Percentiles rank a stretch among this genome's conserved stretches.
Conservation (phyloP, 495 filamentous ascomycete genomes). For the Xylaria flabelliformis region DNA sequence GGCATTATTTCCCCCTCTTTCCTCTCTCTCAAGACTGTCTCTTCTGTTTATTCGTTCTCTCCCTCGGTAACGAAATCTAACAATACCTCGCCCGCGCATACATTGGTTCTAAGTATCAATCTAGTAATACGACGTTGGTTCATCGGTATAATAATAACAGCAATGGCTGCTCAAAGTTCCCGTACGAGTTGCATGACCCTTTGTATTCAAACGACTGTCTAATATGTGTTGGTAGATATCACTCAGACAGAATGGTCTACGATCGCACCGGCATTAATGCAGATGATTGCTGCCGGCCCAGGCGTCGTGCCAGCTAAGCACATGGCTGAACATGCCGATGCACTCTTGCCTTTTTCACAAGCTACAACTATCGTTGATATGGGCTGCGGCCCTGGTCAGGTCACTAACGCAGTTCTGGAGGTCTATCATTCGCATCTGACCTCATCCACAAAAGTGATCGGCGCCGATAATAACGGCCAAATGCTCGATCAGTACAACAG, state of each 20-base stretch:
- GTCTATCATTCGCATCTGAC: background rate
- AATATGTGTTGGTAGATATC: background rate
- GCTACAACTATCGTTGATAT: conserved; percentile 1
- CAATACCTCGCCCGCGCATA: too few species aligned
- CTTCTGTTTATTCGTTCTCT: too few species aligned
- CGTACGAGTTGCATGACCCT: too few species aligned
- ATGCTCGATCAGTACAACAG: conserved; percentile 4
- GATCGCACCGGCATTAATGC: background rate
- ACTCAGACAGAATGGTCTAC: background rate
- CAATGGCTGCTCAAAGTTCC: too few species aligned
- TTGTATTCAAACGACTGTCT: too few species aligned
- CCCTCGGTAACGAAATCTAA: too few species aligned
- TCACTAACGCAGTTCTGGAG: background rate
- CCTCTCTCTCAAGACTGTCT: too few species aligned
- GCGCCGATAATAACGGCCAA: background rate
- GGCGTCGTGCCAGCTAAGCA: conserved; percentile 9
- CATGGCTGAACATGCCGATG: background rate
- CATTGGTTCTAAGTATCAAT: too few species aligned
- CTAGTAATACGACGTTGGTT: too few species aligned
- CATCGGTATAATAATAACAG: too few species aligned
- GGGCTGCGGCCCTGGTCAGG: conserved; percentile 5
- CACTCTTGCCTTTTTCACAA: background rate
- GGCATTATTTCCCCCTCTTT: too few species aligned
- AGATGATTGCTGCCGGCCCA: conserved; percentile 8
- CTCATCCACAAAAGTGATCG: background rate